Base-by-base conservation (phyloP, 306 rosid species). In the Lagenaria siceraria region DNA sequence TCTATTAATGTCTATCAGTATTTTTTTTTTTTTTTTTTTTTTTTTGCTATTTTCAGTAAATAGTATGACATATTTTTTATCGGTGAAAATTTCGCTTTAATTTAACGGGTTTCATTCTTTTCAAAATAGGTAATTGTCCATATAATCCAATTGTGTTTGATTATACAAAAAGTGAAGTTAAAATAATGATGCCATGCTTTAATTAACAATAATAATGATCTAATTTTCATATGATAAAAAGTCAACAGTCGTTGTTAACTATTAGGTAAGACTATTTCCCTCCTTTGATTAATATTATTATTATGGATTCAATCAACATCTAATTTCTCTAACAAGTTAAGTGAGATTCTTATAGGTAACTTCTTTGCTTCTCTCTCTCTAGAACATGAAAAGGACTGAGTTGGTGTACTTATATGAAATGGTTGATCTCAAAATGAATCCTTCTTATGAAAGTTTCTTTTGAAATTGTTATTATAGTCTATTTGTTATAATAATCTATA, bases 241-340 rank as follows among this genome's bases (percentile, higher is more conserved):
- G 85, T 76, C 81, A 77, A 80, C n/a, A 43, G 43, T 72, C 71
- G 60, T 83, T 70, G 83, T 83, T 80, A 61, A 68, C 73, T 58
- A 62, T 83, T 83, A 80, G 86, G 86, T 83, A 71, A 63, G 83
- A 80, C 78, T 83, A 77, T 75, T 68, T 74, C 10, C 52, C 19
- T 21, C 65, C 22, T 71, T 24, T 71, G 22, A 27, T 71, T 71
- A 71, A 71, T 25, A 15, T 4, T 71, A 15, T 4, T 71, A 48
- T 71, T 48, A 17, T 17, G 8, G 25, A 71, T 71, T 35, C 58
- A 48, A 14, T 24, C 40, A 46, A 15, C 59, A 66, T 17, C 74
- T 1, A 66, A 66, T 36, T 64, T 66, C 53, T 66, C 53, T 3
- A 71, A 25, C 59, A 71, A 71, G 59, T 22, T 15, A 71, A 71